These are phyloP conservation scores for Pulveroboletus sp. DNA, from an alignment of 768 basidiomycete species.

Conservation along the genomic window DNA sequence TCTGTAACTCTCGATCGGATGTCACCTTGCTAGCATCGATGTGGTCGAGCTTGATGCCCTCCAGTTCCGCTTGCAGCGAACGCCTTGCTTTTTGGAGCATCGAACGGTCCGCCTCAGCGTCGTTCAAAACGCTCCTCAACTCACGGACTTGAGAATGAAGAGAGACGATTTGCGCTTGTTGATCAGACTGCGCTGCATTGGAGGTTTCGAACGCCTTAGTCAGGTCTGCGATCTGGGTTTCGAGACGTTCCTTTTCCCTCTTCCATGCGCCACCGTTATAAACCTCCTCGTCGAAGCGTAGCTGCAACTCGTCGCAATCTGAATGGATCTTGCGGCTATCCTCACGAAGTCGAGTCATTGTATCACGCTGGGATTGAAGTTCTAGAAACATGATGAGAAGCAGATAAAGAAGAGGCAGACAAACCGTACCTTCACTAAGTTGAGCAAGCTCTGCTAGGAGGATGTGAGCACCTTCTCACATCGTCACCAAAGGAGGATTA, in stretches of 20 bases:
- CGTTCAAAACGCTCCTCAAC: slow-evolving; percentile 74
- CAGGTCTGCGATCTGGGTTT: slow-evolving; percentile 74
- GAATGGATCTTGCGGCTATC: slow-evolving; percentile 76
- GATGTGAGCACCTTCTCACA: slow-evolving; percentile 5
- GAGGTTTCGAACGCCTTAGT: slow-evolving; percentile 74
- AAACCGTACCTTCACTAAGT: slow-evolving; percentile 63
- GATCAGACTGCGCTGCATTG: slow-evolving; percentile 67
- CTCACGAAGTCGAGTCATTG: slow-evolving; percentile 70
- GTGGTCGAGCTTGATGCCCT: slow-evolving; percentile 73
- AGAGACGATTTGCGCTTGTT: slow-evolving; percentile 78
- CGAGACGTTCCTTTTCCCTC: slow-evolving; percentile 83
- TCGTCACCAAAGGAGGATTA: slow-evolving; percentile 23
- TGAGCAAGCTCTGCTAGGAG: slow-evolving; percentile 67
- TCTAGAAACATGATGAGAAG: slow-evolving; percentile 40
- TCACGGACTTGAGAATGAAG: slow-evolving; percentile 85
- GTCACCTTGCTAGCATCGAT: slow-evolving; percentile 66
- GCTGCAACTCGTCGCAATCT: slow-evolving; percentile 70
- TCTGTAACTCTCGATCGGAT: slow-evolving; percentile 71
- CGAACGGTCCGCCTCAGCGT: slow-evolving; percentile 77
- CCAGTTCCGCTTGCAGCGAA: slow-evolving; percentile 73
- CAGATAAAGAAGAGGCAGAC: not conserved
- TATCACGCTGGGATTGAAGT: slow-evolving; percentile 73
- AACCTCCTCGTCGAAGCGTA: slow-evolving; percentile 72
- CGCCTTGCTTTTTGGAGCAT: slow-evolving; percentile 80
- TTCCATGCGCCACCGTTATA: slow-evolving; percentile 79